A percentile compares a stretch with the other conserved stretches of the same genome.
These are phyloP conservation scores for Alternaria viburni DNA, from an alignment of 2,329 filamentous ascomycete genomes.

Conservation along the genomic window DNA sequence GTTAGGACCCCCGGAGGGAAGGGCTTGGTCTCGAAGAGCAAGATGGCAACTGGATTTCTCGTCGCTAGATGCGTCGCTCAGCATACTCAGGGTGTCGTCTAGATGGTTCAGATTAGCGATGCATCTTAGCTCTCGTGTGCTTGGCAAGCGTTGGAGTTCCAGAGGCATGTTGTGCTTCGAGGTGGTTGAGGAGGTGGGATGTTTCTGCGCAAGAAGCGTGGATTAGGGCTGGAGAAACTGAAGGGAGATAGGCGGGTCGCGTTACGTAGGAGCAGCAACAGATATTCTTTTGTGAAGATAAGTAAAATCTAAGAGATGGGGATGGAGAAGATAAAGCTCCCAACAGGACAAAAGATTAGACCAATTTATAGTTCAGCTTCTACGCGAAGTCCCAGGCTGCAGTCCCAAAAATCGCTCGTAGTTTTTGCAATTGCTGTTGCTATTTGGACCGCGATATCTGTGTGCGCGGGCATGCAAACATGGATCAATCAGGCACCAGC, in stretches of 20 bases:
- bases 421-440: not conserved
- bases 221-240: not conserved
- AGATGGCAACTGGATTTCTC: no score
- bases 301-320: not conserved
- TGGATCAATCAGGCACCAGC: not conserved
- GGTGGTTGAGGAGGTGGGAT: not conserved
- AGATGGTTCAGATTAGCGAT: not conserved
- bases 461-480: no score
- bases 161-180: not conserved
- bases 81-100: not conserved
- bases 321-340: not conserved
- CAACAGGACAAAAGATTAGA: not conserved
- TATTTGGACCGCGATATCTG: not conserved
- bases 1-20: no score
- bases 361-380: not conserved
- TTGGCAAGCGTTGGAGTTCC: not conserved
- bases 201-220: not conserved
- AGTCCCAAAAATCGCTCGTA: not conserved
- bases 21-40: no score
- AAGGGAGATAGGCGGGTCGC: not conserved
- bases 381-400: not conserved
- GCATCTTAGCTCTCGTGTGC: not conserved
- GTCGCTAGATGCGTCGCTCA: not conserved
- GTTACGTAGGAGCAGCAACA: not conserved
- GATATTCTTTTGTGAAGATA: not conserved